phyloP scores from a whole-genome alignment of 306 rosid genomes.

The Bauhinia variegata region DNA sequence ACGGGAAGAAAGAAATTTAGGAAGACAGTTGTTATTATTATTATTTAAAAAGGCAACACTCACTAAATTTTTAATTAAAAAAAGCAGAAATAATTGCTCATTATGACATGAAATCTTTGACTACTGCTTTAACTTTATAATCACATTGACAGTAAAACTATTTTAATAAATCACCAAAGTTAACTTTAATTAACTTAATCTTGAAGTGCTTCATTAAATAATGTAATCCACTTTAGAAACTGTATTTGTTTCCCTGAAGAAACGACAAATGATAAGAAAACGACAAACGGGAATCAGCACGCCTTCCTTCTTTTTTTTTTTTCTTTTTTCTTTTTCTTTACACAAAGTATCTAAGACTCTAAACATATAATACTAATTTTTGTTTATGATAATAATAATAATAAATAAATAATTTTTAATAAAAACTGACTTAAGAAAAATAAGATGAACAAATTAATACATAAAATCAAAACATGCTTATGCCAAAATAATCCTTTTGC shows the following conservation, averaged over 20 bases:
- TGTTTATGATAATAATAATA: too few relatives aligned
- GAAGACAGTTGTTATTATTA: neutral
- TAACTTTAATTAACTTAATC: slow-evolving; percentile 27
- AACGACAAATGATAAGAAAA: slow-evolving; percentile 36
- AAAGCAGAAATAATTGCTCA: slow-evolving; percentile 32
- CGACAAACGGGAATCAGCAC: neutral
- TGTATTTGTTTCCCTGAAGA: neutral
- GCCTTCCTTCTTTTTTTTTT: too few relatives aligned
- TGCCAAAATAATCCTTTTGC: too few relatives aligned
- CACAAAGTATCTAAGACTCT: too few relatives aligned
- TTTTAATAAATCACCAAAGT: slow-evolving; percentile 20
- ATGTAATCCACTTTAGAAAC: slow-evolving; percentile 3
- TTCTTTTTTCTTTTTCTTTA: too few relatives aligned
- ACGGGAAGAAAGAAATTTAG: neutral
- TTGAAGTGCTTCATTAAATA: slow-evolving; percentile 28
- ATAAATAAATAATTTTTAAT: too few relatives aligned
- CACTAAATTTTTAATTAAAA: neutral
- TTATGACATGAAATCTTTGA: slow-evolving; percentile 46
- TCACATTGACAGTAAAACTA: neutral
- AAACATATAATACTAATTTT: too few relatives aligned
- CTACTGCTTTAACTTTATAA: slow-evolving; percentile 34
- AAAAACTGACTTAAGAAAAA: too few relatives aligned
- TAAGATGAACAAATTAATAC: neutral
- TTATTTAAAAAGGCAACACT: neutral
- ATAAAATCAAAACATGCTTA: too few relatives aligned